Evolutionary conservation across 768 basidiomycete genomes (phyloP), one percentile per base, ranked within the genome.

Genomic region (Tephrocybe sp.): DNA sequence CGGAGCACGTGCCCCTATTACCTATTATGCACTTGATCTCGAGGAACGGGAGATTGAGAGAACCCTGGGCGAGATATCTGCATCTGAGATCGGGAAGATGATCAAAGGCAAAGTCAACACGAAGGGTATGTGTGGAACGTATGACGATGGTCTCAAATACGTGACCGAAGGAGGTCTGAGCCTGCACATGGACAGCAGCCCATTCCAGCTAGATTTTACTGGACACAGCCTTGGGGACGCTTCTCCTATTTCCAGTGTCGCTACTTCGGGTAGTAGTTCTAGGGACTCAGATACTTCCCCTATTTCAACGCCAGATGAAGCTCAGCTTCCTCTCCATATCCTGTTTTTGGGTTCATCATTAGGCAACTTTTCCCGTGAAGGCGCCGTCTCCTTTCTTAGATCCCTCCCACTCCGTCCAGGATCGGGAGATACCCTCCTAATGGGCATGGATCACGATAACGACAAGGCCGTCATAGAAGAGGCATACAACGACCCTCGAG

Each of bases 11-110:
- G 68, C 82, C 2, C 81, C 85, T 1, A 82, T 88, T 61, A 88
- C 82, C 1, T 95, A 94, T 65, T 92, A 89, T 71, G 93, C 96
- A 16, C 87, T 99, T 46, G 97, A 98, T 63, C 83, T 98, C 26
- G 93, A 97, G 65, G 77, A 86, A 58, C 82, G 79, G 42, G 94
- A 97, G 62, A 83, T 98, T 20, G 78, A 83, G 51, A 84, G 92
- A 31, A 89, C 92, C 7, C 79, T 98, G 20, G 69, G 70, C 16
- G 74, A 83, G 59, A 83, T 99, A 55, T 65, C 77, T 44, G 59
- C 64, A 12, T 89, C 88, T 11, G 76, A 80, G 11, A 70, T 87
- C 31, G 91, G 91, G 23, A 58, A 70, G 9, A 66, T 73, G 31
- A 73, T 93, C 2, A 54, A 71, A 22, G 89, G 85, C 43, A 92